These are phyloP conservation scores for Verticillium klebahnii DNA, from an alignment of 2,329 filamentous ascomycete genomes.

Conservation along the genomic window DNA sequence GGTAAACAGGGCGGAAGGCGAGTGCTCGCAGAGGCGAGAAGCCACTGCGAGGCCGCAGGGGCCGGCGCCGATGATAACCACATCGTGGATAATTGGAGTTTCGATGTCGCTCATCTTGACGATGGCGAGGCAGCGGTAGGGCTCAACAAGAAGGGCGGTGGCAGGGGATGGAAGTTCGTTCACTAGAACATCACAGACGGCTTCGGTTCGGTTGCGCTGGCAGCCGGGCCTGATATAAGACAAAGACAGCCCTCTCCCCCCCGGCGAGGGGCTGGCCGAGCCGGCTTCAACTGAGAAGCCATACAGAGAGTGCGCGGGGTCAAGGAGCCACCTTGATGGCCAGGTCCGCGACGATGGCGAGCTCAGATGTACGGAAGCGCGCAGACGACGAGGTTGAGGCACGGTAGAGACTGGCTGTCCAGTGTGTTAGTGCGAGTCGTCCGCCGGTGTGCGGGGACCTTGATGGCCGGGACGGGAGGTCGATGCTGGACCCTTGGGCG, in stretches of 20 bases:
- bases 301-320: background rate
- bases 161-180: background rate
- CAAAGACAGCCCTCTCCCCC: background rate
- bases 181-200: background rate
- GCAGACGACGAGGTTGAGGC: background rate
- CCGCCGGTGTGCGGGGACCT: background rate
- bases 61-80: conserved; percentile 70
- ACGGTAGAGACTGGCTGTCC: background rate
- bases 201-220: background rate
- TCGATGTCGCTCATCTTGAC: conserved; percentile 3
- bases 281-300: background rate
- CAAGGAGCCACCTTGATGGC: background rate
- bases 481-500: background rate
- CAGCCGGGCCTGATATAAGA: background rate
- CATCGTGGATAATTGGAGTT: conserved; percentile 46
- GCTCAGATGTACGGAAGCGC: background rate
- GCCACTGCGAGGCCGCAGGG: conserved; percentile 72
- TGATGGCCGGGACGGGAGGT: background rate
- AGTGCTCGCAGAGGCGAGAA: conserved; percentile 65
- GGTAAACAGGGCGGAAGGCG: conserved; percentile 75
- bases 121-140: background rate
- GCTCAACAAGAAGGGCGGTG: background rate
- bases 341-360: background rate
- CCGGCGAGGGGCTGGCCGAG: background rate
- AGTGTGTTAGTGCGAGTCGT: background rate